Conservation (phyloP, 2,329 filamentous ascomycete species). For the Xylaria sp. region DNA sequence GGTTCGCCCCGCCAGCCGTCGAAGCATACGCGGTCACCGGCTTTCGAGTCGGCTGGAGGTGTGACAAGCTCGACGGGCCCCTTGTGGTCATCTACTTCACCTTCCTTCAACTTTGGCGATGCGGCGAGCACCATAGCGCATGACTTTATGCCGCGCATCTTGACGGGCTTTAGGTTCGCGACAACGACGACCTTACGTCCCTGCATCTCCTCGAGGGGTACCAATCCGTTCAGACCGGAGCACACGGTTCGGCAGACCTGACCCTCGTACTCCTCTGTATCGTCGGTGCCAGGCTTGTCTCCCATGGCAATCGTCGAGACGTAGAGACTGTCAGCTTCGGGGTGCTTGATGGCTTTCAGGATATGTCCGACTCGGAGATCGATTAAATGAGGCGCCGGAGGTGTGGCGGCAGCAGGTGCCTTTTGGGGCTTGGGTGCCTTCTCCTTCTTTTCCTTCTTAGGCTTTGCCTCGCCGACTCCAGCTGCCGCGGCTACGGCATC, state of each 20-base stretch:
- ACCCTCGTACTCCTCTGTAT: conserved; percentile 89
- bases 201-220: conserved; percentile 96
- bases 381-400: conserved; percentile 83
- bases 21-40: conserved; percentile 89
- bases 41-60: conserved; percentile 77
- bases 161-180: conserved; percentile 98
- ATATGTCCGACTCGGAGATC: conserved; percentile 97
- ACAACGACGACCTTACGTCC: conserved; percentile 93
- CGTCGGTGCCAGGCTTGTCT: conserved; percentile 82
- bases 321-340: conserved; percentile 93
- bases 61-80: conserved; percentile 90
- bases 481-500: conserved; percentile 57
- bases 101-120: conserved; percentile 81
- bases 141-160: conserved; percentile 87
- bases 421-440: conserved; percentile 80
- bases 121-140: conserved; percentile 90
- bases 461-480: conserved; percentile 50
- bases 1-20: conserved; percentile 94
- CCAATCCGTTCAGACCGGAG: conserved; percentile 90
- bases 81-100: conserved; percentile 83
- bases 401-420: conserved; percentile 71
- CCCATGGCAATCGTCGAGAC: conserved; percentile 96
- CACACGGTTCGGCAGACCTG: conserved; percentile 94
- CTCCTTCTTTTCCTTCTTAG: conserved; percentile 87
- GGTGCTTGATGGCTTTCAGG: conserved; percentile 92